These are phyloP conservation scores for Yamadazyma aaseri DNA, from an alignment of 1,139 yeast genomes.

Conservation along the genomic window DNA sequence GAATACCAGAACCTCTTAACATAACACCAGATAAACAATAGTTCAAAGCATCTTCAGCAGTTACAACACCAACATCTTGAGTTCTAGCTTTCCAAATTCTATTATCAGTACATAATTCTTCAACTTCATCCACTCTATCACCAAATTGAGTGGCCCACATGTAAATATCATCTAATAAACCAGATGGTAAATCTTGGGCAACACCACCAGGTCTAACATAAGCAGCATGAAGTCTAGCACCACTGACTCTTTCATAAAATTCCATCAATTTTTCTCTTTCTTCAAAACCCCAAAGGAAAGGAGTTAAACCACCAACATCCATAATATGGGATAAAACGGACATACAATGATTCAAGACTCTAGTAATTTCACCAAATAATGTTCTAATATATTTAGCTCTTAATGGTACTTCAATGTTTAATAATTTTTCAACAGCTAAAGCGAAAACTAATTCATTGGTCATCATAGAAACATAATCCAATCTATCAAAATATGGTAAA, in stretches of 20 bases:
- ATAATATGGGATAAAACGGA: conserved; percentile 84
- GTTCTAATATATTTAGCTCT: conserved; percentile 86
- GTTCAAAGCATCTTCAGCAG: conserved; percentile 86
- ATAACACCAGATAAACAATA: conserved; percentile 82
- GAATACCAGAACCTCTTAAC: conserved; percentile 90
- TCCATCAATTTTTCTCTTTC: conserved; percentile 94
- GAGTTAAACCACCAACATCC: conserved; percentile 95
- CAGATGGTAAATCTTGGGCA: conserved; percentile 82
- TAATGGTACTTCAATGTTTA: conserved; percentile 81
- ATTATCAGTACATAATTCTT: conserved; percentile 85
- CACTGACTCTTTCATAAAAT: conserved; percentile 87
- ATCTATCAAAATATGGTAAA: conserved; percentile 82
- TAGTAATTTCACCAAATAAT: conserved; percentile 83
- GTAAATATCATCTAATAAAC: conserved; percentile 83
- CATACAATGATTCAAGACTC: conserved; percentile 84
- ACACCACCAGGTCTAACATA: conserved; percentile 94
- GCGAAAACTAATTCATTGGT: conserved; percentile 87
- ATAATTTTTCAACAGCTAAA: conserved; percentile 80
- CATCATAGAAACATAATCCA: conserved; percentile 91
- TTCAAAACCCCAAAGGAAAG: conserved; percentile 93
- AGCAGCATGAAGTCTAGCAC: conserved; percentile 87
- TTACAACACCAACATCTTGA: conserved; percentile 71
- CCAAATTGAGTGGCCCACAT: conserved; percentile 98
- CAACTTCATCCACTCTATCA: conserved; percentile 88
- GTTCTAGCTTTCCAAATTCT: conserved; percentile 94